Evolutionary conservation across 1,284 basidiomycete species (phyloP), one percentile per base, ranked within the genome.

Genomic region (Apiotrichum laibachii): DNA sequence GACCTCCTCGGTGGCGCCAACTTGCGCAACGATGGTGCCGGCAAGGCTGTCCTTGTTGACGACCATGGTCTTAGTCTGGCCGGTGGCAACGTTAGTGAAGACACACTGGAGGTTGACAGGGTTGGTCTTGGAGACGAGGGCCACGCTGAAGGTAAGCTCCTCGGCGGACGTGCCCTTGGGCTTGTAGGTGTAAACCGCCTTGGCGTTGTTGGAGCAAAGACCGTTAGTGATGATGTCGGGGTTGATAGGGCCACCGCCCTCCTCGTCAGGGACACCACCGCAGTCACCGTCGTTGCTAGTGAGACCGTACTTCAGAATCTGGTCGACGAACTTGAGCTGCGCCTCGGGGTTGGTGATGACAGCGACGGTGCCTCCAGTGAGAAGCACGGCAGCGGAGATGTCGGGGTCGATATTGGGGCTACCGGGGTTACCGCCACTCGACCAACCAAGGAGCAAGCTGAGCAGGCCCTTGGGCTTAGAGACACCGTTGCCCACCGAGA

Each of bases 221-320:
- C 34, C 34, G 56, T 57, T 57, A 44, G 56, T 57, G 50, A 57
- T 39, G n/a, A n/a, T n/a, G n/a, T n/a, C n/a, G n/a, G n/a, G n/a
- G n/a, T n/a, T n/a, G n/a, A n/a, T n/a, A n/a, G n/a, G n/a, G n/a
- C n/a, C n/a, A n/a, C n/a, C n/a, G n/a, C n/a, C n/a, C n/a, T n/a
- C n/a, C n/a, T n/a, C n/a, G n/a, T n/a, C n/a, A n/a, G n/a, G n/a
- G n/a, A n/a, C n/a, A n/a, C n/a, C n/a, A n/a, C n/a, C n/a, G n/a
- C n/a, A n/a, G n/a, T n/a, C n/a, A n/a, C n/a, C n/a, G n/a, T n/a
- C n/a, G n/a, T n/a, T n/a, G n/a, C n/a, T n/a, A n/a, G n/a, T n/a
- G n/a, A n/a, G n/a, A 47, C 56, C 56, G 56, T 57, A 52, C 56
- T 57, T 57, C 45, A 57, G 34, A 8, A 57, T 50, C 44, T 40